A percentile compares a stretch with the other conserved stretches of the same genome.
phyloP scores from a whole-genome alignment of 2,329 filamentous ascomycete genomes.

The Colletotrichum endophyticum region DNA sequence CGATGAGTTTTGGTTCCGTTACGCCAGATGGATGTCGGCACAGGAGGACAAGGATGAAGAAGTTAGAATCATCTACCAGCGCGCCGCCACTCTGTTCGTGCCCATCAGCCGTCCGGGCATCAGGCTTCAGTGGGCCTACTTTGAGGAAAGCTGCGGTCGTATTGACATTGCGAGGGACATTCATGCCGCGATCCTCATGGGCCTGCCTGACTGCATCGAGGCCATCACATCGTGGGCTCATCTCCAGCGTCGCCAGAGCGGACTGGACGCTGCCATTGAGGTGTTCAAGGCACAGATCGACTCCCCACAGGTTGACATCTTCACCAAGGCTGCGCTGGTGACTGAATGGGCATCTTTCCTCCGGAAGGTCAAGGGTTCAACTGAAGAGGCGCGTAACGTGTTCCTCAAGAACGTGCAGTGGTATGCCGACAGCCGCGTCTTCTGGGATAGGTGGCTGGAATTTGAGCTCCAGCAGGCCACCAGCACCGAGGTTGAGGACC shows the following conservation, averaged over 20 bases:
- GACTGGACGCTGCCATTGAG: constrained; percentile 82
- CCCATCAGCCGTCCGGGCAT: constrained; percentile 85
- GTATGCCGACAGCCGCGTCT: constrained; percentile 84
- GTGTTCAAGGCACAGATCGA: constrained; percentile 85
- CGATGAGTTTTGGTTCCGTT: constrained; percentile 98
- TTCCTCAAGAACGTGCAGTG: constrained; percentile 83
- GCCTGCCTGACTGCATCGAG: constrained; percentile 82
- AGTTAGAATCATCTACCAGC: constrained; percentile 88
- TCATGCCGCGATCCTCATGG: constrained; percentile 78
- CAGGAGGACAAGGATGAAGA: constrained; percentile 86
- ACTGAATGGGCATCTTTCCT: constrained; percentile 86
- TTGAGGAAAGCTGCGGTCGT: constrained; percentile 85
- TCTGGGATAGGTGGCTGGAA: constrained; percentile 88
- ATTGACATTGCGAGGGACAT: constrained; percentile 83
- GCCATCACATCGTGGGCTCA: constrained; percentile 90
- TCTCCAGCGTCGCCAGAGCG: constrained; percentile 80
- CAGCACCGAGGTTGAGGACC: constrained; percentile 64
- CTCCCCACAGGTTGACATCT: constrained; percentile 71
- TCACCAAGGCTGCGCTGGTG: constrained; percentile 85
- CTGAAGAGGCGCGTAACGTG: constrained; percentile 81
- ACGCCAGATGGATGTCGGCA: constrained; percentile 89
- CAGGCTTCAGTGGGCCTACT: constrained; percentile 90
- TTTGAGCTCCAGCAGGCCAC: constrained; percentile 89
- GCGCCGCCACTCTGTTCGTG: constrained; percentile 83
- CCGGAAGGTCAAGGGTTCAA: constrained; percentile 85